These are phyloP conservation scores for Solanum phureja DNA, from an alignment of 257 asterid species.

Conservation along the genomic window DNA sequence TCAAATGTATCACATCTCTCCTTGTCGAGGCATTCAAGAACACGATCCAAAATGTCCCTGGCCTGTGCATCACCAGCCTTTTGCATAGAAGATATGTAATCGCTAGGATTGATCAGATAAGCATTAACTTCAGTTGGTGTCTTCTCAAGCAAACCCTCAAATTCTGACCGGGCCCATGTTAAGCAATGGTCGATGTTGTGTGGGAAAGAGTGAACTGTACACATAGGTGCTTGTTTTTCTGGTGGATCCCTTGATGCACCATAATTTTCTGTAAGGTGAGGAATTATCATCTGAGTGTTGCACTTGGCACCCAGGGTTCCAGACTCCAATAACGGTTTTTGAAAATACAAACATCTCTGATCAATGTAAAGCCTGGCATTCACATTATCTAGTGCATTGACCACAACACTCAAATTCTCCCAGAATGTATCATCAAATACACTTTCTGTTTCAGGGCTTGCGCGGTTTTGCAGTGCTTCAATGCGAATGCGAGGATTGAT, in stretches of 20 bases:
- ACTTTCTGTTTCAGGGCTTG: constrained; percentile 76
- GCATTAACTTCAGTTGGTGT: constrained; percentile 87
- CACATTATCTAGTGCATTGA: constrained; percentile 93
- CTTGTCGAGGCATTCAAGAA: constrained; percentile 67
- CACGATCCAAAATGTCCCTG: constrained; percentile 78
- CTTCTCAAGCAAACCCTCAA: constrained; percentile 91
- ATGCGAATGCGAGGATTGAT: constrained; percentile 58
- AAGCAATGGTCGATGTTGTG: constrained; percentile 92
- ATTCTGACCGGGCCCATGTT: constrained; percentile 98
- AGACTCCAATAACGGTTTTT: constrained; percentile 85
- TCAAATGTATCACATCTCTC: constrained; percentile 76
- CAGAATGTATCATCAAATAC: constrained; percentile 79
- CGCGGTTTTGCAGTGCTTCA: constrained; percentile 94
- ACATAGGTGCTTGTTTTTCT: constrained; percentile 97
- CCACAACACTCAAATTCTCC: constrained; percentile 71
- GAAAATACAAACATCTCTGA: constrained; percentile 89
- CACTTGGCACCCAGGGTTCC: constrained; percentile 94
- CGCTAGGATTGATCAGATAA: constrained; percentile 61
- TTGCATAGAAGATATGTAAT: constrained; percentile 59
- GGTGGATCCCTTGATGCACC: constrained; percentile 97
- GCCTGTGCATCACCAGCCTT: constrained; percentile 97
- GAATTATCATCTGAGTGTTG: constrained; percentile 88
- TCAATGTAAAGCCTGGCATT: constrained; percentile 92
- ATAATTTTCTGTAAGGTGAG: constrained; percentile 83
- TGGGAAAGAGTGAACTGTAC: constrained; percentile 91